Percentiles rank a stretch among this genome's conserved stretches.
Conservation (phyloP, 306 rosid species). For the Trichosanthes cucumerina region DNA sequence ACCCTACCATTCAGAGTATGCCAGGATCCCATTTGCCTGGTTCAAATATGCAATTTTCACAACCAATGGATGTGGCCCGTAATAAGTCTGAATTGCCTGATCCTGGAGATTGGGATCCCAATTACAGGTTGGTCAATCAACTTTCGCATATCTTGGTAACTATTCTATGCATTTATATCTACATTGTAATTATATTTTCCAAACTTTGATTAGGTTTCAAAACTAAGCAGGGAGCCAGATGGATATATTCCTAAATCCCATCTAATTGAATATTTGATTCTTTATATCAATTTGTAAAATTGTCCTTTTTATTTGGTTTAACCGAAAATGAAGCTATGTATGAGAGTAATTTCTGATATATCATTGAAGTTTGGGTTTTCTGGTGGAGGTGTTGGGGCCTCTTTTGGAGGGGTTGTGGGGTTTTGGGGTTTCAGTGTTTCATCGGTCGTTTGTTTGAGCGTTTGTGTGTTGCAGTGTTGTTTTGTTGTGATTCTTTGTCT, state of each 20-base stretch:
- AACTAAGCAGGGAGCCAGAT: background rate
- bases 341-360: too few species aligned
- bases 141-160: background rate
- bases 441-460: too few species aligned
- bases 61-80: conserved; percentile 33
- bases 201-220: background rate
- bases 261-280: background rate
- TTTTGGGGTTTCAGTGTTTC: too few species aligned
- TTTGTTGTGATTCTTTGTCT: too few species aligned
- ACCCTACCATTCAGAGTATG: conserved; percentile 41
- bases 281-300: background rate
- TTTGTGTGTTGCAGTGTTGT: too few species aligned
- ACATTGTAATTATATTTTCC: background rate
- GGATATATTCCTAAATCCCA: background rate
- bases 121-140: conserved; percentile 56
- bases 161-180: background rate
- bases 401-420: too few species aligned
- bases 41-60: conserved; percentile 37
- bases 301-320: background rate
- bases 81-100: conserved; percentile 75
- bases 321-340: background rate
- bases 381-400: too few species aligned
- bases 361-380: too few species aligned
- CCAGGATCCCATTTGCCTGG: conserved; percentile 36
- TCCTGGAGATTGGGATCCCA: conserved; percentile 99